Percentiles rank a stretch among this genome's conserved stretches.
phyloP scores from a whole-genome alignment of 1,139 yeast genomes.

The Hemisphaericaspora xylanilytica region DNA sequence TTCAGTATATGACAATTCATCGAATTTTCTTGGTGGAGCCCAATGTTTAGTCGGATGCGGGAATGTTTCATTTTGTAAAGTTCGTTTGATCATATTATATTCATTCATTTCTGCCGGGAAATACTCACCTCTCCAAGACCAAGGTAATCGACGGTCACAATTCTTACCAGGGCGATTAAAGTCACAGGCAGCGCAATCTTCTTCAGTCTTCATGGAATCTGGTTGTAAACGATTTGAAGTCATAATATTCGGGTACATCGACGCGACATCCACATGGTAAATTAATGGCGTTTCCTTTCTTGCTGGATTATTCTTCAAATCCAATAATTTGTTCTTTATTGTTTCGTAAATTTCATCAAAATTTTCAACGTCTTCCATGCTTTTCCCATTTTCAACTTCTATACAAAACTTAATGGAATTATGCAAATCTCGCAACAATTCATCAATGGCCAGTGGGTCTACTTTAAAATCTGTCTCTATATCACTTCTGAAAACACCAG shows the following conservation, averaged over 20 bases:
- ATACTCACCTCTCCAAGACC: conserved; percentile 99
- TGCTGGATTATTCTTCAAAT: conserved; percentile 58
- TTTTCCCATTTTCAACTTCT: conserved; percentile 75
- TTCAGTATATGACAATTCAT: conserved; percentile 71
- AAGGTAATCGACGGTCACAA: conserved; percentile 87
- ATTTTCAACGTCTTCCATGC: conserved; percentile 72
- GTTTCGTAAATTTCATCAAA: conserved; percentile 68
- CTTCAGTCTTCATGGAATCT: conserved; percentile 93
- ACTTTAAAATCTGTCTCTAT: conserved; percentile 70
- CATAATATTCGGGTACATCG: conserved; percentile 99
- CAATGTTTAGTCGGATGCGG: conserved; percentile 57
- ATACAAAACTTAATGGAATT: conserved; percentile 79
- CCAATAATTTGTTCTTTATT: conserved; percentile 54
- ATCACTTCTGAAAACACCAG: conserved; percentile 96
- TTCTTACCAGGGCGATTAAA: conserved; percentile 92
- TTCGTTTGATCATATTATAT: conserved; percentile 83
- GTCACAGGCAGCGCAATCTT: conserved; percentile 97
- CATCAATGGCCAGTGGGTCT: conserved; percentile 82
- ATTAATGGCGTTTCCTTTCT: conserved; percentile 81
- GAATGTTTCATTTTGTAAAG: conserved; percentile 75
- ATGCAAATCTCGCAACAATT: conserved; percentile 68
- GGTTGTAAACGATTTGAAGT: conserved; percentile 96
- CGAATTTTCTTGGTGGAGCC: conserved; percentile 60
- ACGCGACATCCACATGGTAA: conserved; percentile 98
- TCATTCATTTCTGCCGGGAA: conserved; percentile 91